These are phyloP conservation scores for Kokia cookei DNA, from an alignment of 441 rosid species.

Conservation along the genomic window DNA sequence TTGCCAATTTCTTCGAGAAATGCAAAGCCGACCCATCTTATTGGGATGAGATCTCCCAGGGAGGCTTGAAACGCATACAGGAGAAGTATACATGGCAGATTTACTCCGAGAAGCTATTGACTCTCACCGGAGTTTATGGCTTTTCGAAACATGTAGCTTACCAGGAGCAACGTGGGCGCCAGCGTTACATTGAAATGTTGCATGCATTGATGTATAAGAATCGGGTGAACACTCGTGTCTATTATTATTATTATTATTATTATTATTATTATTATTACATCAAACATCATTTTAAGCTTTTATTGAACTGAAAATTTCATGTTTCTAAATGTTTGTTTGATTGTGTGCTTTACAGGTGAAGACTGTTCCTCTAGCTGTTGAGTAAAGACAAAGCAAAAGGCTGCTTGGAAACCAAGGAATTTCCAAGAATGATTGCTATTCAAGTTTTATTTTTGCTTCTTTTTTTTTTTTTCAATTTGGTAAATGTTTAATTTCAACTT, in stretches of 20 bases:
- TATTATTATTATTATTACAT: background rate
- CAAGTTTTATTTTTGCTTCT: background rate
- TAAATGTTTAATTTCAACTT: background rate
- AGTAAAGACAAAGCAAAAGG: conserved; percentile 5
- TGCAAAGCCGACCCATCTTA: conserved; percentile 60
- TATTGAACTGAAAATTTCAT: background rate
- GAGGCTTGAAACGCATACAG: conserved; percentile 70
- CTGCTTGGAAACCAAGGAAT: background rate
- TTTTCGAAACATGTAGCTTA: conserved; percentile 94
- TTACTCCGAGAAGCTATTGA: conserved; percentile 83
- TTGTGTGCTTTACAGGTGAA: conserved; percentile 50
- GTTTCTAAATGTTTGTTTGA: background rate
- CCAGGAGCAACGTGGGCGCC: conserved; percentile 79
- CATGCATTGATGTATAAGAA: conserved; percentile 77
- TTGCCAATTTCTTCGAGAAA: conserved; percentile 70
- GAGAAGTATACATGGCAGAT: conserved; percentile 98
- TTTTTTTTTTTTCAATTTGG: background rate
- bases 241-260: background rate
- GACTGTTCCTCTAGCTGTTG: conserved; percentile 72
- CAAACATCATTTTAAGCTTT: background rate
- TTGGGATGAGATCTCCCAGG: conserved; percentile 76
- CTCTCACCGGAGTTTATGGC: conserved; percentile 83
- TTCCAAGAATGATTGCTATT: background rate
- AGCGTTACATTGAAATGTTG: conserved; percentile 92
- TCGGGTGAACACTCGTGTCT: conserved; percentile 36